Evolutionary conservation across 345 rosid species (phyloP).

Genomic region (Lenwebbia sp.): DNA sequence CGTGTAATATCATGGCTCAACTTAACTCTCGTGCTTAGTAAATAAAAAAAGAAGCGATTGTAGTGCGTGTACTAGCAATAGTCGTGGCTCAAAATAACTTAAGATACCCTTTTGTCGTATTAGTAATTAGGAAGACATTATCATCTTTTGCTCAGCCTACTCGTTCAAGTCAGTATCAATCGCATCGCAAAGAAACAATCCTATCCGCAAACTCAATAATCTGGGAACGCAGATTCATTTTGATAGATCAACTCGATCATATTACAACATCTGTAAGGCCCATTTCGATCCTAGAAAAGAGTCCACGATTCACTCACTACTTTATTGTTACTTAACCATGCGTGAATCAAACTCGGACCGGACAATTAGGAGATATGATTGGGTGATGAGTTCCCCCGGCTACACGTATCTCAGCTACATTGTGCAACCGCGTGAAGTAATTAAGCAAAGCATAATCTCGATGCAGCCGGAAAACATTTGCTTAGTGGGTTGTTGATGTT

Average conservation of each 20-base stretch:
- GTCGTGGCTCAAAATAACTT: background rate
- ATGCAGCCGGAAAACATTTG: slow-evolving; percentile 2
- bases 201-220: background rate
- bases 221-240: background rate
- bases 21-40: background rate
- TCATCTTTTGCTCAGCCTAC: background rate
- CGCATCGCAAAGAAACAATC: background rate
- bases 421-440: background rate
- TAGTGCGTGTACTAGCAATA: background rate
- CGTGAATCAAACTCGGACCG: background rate
- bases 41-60: background rate
- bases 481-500: slow-evolving; percentile 30
- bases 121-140: background rate
- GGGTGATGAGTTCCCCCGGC: background rate
- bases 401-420: background rate
- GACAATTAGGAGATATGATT: background rate
- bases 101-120: background rate
- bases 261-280: background rate
- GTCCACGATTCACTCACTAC: too few species aligned
- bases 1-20: background rate
- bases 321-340: background rate
- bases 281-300: background rate
- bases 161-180: background rate
- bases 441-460: background rate
- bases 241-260: background rate